phyloP scores from a whole-genome alignment of 1,284 basidiomycete species.

The Fomitopsis pinicola region DNA sequence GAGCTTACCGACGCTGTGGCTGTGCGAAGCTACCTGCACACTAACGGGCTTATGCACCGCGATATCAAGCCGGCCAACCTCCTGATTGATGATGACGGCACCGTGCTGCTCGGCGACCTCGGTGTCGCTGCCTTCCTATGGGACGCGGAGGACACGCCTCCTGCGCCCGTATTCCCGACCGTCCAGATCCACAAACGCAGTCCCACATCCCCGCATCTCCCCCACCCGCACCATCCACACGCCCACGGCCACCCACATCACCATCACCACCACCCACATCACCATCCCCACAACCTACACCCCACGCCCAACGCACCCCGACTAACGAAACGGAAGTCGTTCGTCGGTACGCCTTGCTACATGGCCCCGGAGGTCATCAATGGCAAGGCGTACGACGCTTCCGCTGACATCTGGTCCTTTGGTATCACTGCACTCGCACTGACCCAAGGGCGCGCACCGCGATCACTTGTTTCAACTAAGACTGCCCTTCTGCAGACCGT shows the following conservation, averaged over 20 bases:
- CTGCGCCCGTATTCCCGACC: slow-evolving; percentile 12
- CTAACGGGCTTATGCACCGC: slow-evolving; percentile 86
- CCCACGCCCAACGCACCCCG: slow-evolving; percentile 4
- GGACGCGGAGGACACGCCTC: slow-evolving; percentile 47
- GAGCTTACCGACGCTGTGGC: not conserved
- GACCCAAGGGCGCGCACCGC: slow-evolving; percentile 77
- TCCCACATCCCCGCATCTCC: slow-evolving; percentile 6
- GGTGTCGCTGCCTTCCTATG: slow-evolving; percentile 81
- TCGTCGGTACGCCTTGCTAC: slow-evolving; percentile 94
- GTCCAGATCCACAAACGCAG: slow-evolving; percentile 15
- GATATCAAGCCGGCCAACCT: slow-evolving; percentile 90
- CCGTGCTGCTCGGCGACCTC: slow-evolving; percentile 84
- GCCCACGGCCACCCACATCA: slow-evolving; percentile 1
- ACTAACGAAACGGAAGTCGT: slow-evolving; percentile 73
- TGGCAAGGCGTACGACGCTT: slow-evolving; percentile 78
- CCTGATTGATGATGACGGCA: slow-evolving; percentile 84
- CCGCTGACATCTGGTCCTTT: slow-evolving; percentile 90
- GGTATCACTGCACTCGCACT: slow-evolving; percentile 88
- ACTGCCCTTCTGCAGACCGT: slow-evolving; percentile 75
- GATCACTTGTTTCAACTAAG: slow-evolving; percentile 72
- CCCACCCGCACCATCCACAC: slow-evolving; percentile 7
- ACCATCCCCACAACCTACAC: slow-evolving; percentile 13
- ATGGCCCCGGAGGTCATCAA: slow-evolving; percentile 92
- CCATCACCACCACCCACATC: slow-evolving; percentile 6
- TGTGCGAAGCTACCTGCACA: slow-evolving; percentile 67